A percentile compares a stretch with the other conserved stretches of the same genome.
Evolutionary conservation across 2,329 filamentous ascomycete species (phyloP).

Genomic region (Fusarium oligoseptatum): DNA sequence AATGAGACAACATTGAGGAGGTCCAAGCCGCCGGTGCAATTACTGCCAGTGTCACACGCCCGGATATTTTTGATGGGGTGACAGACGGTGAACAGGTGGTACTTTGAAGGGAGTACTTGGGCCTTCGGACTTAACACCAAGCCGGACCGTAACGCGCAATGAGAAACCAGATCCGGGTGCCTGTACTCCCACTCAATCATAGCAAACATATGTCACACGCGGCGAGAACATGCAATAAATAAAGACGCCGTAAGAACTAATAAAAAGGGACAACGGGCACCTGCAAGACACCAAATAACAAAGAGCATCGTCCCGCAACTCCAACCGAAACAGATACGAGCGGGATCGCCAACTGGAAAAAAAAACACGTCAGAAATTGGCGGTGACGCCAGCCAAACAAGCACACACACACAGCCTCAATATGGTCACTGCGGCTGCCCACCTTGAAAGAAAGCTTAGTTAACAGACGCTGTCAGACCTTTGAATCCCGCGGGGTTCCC

Average conservation of each 20-base stretch:
- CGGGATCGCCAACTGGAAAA: constrained; percentile 10
- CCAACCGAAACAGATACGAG: constrained; percentile 23
- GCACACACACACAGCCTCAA: background rate
- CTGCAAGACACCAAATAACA: background rate
- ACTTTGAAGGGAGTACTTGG: background rate
- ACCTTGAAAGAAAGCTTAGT: background rate
- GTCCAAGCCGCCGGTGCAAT: background rate
- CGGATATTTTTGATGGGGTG: background rate
- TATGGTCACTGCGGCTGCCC: background rate
- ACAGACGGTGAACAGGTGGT: background rate
- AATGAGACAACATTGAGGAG: background rate
- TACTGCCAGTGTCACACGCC: background rate
- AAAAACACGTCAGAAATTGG: background rate
- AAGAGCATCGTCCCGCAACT: background rate
- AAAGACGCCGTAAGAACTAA: background rate
- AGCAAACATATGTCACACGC: background rate
- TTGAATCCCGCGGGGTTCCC: constrained; percentile 15
- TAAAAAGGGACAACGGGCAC: background rate
- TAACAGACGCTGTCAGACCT: background rate
- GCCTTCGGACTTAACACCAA: background rate
- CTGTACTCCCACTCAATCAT: background rate
- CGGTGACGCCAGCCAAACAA: background rate
- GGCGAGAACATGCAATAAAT: background rate
- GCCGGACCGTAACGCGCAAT: background rate
- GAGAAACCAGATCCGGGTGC: background rate